These are phyloP conservation scores for Phytophthora hybrid DNA, from an alignment of 352 stramenopile genomes.

Conservation along the genomic window DNA sequence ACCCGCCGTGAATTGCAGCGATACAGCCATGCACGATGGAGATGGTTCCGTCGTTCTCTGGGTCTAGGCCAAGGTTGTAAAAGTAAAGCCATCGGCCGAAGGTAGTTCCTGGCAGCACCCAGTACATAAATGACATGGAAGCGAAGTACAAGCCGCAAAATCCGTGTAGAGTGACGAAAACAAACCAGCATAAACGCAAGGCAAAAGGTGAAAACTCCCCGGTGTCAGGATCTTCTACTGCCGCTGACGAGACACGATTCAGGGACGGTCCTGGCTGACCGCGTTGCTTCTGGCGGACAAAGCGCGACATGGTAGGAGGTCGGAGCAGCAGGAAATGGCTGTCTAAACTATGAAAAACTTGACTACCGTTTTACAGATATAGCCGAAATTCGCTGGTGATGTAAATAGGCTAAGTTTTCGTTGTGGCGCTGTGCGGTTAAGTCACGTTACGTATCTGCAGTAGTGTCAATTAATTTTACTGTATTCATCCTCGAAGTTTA, in stretches of 20 bases:
- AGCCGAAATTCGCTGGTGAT: not conserved
- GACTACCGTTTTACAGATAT: not conserved
- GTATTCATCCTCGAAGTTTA: constrained; percentile 26
- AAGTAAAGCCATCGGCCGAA: constrained; percentile 21
- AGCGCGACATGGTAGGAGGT: not conserved
- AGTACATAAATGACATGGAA: constrained; percentile 12
- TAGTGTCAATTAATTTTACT: constrained; percentile 18
- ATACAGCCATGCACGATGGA: constrained; percentile 10
- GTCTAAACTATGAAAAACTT: not conserved
- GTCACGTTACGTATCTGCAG: not conserved
- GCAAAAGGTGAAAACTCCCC: constrained; percentile 6
- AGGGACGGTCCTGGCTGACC: not conserved
- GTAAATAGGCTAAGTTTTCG: not conserved
- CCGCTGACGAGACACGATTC: not conserved
- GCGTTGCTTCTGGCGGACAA: not conserved
- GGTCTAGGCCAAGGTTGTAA: constrained; percentile 17
- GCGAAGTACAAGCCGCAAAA: constrained; percentile 17
- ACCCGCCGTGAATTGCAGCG: constrained; percentile 13
- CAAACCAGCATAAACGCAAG: constrained; percentile 4
- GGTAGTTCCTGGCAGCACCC: constrained; percentile 11
- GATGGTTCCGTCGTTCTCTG: constrained; percentile 23
- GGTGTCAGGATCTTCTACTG: not conserved
- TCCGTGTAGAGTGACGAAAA: constrained; percentile 14
- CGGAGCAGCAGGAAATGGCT: not conserved
- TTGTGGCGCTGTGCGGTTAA: not conserved